Evolutionary conservation across 2,329 filamentous ascomycete genomes (phyloP).

Genomic region (Biscogniauxia sp.): DNA sequence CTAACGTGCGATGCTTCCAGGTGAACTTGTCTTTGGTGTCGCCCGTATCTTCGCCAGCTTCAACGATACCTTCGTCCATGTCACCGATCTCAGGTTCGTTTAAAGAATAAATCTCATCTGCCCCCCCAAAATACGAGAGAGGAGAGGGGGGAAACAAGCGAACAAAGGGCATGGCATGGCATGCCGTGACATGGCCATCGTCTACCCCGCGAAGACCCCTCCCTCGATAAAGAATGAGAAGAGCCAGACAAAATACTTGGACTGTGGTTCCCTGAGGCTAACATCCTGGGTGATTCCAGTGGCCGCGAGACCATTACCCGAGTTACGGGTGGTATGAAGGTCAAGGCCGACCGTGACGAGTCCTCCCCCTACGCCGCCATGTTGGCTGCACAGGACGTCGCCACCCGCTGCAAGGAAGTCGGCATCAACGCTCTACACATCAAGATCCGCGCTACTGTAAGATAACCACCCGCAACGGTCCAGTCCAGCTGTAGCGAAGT

Average conservation of each 20-base stretch:
- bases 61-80: constrained; percentile 95
- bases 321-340: constrained; percentile 99
- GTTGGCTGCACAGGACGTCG: constrained; percentile 99
- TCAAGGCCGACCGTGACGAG: constrained; percentile 99
- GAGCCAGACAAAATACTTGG: constrained; percentile 3
- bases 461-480: constrained; percentile 5
- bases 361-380: constrained; percentile 99
- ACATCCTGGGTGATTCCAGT: constrained; percentile 71
- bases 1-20: constrained; percentile 44
- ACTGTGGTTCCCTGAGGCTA: constrained; percentile 49
- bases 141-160: neutral
- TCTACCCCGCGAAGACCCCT: constrained; percentile 3
- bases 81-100: constrained; percentile 94
- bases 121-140: neutral
- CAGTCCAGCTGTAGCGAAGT: constrained; percentile 38
- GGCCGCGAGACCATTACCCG: constrained; percentile 99
- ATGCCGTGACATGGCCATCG: too few species aligned
- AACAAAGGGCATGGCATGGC: too few species aligned
- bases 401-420: constrained; percentile 73
- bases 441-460: constrained; percentile 98
- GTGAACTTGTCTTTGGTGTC: constrained; percentile 97
- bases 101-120: constrained; percentile 7
- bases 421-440: constrained; percentile 93
- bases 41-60: constrained; percentile 96
- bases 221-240: constrained; percentile 14